phyloP scores from a whole-genome alignment of 768 basidiomycete species.

The Amanita rubescens region DNA sequence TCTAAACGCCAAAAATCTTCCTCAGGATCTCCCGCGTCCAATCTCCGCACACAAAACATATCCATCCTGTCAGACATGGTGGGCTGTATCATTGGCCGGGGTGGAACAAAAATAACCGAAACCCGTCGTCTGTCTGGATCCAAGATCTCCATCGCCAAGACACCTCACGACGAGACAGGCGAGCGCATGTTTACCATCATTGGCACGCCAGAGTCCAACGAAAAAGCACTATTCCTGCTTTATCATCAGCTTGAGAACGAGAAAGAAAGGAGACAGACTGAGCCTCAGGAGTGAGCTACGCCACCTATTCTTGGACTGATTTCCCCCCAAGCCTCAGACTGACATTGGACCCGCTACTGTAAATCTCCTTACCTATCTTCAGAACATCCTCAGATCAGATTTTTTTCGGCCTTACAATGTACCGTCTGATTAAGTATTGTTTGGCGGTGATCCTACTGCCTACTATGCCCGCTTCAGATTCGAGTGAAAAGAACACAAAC shows the following conservation, averaged over 20 bases:
- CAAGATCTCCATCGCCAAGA: conserved; percentile 97
- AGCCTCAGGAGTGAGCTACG: conserved; percentile 38
- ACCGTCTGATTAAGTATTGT: conserved; percentile 4
- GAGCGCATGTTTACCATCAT: conserved; percentile 99
- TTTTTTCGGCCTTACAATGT: not conserved
- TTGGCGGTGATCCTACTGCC: conserved; percentile 7
- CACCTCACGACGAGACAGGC: conserved; percentile 98
- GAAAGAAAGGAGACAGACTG: conserved; percentile 84
- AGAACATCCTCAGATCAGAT: conserved; percentile 1
- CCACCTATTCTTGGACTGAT: not conserved
- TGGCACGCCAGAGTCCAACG: conserved; percentile 92
- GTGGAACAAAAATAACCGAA: conserved; percentile 97
- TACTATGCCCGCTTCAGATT: no score
- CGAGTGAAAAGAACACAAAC: no score
- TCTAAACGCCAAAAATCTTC: no score
- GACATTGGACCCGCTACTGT: not conserved
- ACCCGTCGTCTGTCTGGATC: conserved; percentile 97
- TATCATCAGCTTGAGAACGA: conserved; percentile 97
- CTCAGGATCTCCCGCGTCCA: conserved; percentile 49
- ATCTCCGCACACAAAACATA: conserved; percentile 96
- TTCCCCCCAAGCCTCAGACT: not conserved
- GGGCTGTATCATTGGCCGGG: conserved; percentile 91
- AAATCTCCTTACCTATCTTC: not conserved
- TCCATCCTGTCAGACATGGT: conserved; percentile 99
- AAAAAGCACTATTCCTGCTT: conserved; percentile 94